Base-by-base conservation (phyloP, 805 yeast species). In the Zygosaccharomyces kombuchaensis region DNA sequence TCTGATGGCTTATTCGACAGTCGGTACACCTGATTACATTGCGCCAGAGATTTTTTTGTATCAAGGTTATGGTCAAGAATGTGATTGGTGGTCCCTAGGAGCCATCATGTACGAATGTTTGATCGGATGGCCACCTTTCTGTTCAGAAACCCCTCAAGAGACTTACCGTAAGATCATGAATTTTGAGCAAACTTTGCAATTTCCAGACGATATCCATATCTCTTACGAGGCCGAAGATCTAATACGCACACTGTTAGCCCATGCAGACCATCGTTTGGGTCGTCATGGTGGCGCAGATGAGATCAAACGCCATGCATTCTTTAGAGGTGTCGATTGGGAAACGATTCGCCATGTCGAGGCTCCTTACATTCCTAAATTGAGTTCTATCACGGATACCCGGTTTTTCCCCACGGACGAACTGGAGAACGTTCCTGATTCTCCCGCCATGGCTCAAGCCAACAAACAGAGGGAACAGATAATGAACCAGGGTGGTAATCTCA, bases 61-160 rank as follows among this genome's bases (percentile, higher is more conserved):
- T 57, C 93, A 89, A 69, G 97, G 97, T 4, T 89, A 89, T 66
- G 96, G 96, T 9, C 96, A 88, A 68, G 96, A 89, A 62, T 89
- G 97, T 69, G 97, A 89, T 66, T 89, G 97, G 97, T 89, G 97
- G 97, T 85, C 95, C 7, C 69, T 89, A 36, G 97, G 97, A 25
- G 96, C 96, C 1, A 89, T 89, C 61, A 90, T 89, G 97, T 89
- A 84, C 67, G 97, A 89, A 73, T 89, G 97, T 70, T 71, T 89
- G 51, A 86, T 89, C 49, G 97, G 97, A 26, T 89, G 96, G 96
- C 96, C 97, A 21, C 97, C 97, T 38, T 89, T 89, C 66, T 89
- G 96, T 69, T 82, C 93, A 0, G 96, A 89, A 59, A 86, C 95
- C 9, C 96, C 96, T 9, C 95, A 87, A 50, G 97, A 89, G 56